A percentile compares a stretch with the other conserved stretches of the same genome.
Evolutionary conservation across 306 rosid genomes (phyloP).

Genomic region (Dalbergia oliveri): DNA sequence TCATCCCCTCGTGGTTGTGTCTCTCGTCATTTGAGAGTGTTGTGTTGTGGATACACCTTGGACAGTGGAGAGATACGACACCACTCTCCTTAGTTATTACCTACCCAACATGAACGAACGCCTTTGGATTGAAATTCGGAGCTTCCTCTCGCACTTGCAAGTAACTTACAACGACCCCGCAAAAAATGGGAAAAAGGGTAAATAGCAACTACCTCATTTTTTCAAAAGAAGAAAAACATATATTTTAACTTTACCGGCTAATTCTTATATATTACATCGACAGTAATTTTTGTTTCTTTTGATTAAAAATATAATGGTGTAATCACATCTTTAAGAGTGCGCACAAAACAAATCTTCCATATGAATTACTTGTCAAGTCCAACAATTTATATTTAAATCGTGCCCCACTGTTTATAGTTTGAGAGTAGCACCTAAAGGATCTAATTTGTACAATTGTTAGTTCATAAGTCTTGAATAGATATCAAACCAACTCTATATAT

Average conservation of each 20-base stretch:
- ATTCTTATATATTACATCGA: too few relatives aligned
- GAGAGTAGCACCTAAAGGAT: not conserved
- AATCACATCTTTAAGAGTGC: too few relatives aligned
- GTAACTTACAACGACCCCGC: not conserved
- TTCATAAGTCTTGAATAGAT: not conserved
- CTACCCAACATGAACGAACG: not conserved
- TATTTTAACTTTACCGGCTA: too few relatives aligned
- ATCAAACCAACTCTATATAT: not conserved
- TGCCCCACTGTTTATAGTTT: too few relatives aligned
- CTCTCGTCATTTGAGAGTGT: not conserved
- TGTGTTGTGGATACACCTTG: not conserved
- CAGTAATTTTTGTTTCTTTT: not conserved
- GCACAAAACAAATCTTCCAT: not conserved
- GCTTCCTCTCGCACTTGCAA: not conserved
- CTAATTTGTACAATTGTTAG: not conserved
- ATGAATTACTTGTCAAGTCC: not conserved
- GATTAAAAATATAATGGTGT: too few relatives aligned
- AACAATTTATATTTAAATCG: too few relatives aligned
- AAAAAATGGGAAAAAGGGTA: not conserved
- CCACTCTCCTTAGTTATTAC: not conserved
- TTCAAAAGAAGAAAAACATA: not conserved
- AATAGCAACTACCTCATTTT: not conserved
- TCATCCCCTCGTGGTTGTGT: conserved; percentile 34
- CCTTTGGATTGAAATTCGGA: conserved; percentile 10
- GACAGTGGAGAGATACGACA: not conserved